Conservation (phyloP, 495 filamentous ascomycete species). For the Neurospora terricola region DNA sequence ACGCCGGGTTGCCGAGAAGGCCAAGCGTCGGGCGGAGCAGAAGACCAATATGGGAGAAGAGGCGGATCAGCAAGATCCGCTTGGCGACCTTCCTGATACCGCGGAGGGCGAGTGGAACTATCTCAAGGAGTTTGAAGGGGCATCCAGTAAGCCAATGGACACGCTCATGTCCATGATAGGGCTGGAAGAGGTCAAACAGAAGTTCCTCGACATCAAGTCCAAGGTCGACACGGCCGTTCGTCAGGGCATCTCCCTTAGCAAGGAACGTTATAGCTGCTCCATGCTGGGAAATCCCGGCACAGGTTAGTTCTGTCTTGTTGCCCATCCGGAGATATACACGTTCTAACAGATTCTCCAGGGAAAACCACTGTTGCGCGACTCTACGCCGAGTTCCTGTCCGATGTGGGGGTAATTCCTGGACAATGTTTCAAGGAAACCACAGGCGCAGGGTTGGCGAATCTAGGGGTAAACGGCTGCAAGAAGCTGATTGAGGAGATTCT, state of each 20-base stretch:
- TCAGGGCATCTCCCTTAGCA: slow-evolving; percentile 45
- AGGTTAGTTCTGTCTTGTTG: slow-evolving; percentile 32
- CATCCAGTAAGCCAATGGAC: slow-evolving; percentile 50
- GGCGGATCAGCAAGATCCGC: not conserved
- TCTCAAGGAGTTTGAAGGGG: slow-evolving; percentile 43
- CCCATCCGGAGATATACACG: not conserved
- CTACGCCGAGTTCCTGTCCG: slow-evolving; percentile 59
- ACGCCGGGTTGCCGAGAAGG: not conserved
- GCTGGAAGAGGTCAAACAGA: slow-evolving; percentile 56
- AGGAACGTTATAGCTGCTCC: slow-evolving; percentile 51
- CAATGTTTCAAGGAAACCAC: slow-evolving; percentile 55
- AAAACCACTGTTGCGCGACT: slow-evolving; percentile 78
- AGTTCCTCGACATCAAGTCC: slow-evolving; percentile 55
- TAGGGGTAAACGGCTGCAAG: slow-evolving; percentile 47
- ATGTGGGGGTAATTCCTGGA: slow-evolving; percentile 47
- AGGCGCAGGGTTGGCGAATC: slow-evolving; percentile 55
- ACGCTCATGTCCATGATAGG: slow-evolving; percentile 62
- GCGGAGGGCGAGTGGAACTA: slow-evolving; percentile 48
- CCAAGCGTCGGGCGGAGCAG: not conserved
- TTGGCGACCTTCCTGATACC: not conserved
- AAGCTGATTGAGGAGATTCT: slow-evolving; percentile 48
- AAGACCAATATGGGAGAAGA: not conserved
- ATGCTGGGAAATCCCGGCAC: slow-evolving; percentile 77
- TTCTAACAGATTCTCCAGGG: slow-evolving; percentile 28
- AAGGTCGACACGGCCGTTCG: slow-evolving; percentile 52